Evolutionary conservation across 2,329 filamentous ascomycete genomes (phyloP).

Genomic region (Atkinsonella texensis): DNA sequence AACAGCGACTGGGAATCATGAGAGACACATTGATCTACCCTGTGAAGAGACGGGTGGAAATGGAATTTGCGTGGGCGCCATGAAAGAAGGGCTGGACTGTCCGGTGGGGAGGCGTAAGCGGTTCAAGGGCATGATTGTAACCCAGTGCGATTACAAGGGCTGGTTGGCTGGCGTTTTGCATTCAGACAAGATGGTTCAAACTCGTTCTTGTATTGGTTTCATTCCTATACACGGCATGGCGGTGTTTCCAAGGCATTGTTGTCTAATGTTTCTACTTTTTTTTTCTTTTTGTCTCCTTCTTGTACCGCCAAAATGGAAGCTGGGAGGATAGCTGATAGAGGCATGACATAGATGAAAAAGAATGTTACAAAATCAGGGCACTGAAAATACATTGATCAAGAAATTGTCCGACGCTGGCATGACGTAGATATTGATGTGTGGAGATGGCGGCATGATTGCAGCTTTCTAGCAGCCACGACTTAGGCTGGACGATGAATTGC

Average conservation of each 20-base stretch:
- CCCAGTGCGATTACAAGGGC: conserved; percentile 1
- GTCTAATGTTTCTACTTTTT: neutral
- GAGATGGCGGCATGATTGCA: too few species aligned
- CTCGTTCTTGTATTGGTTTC: neutral
- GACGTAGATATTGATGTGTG: too few species aligned
- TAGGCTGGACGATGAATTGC: too few species aligned
- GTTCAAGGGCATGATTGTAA: conserved; percentile 2
- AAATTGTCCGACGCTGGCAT: too few species aligned
- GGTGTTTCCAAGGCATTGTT: conserved; percentile 5
- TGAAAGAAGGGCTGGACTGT: neutral
- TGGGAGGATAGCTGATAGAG: neutral
- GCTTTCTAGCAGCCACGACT: too few species aligned
- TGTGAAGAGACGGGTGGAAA: neutral
- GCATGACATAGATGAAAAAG: conserved; percentile 11
- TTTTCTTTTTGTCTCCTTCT: neutral
- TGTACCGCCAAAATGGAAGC: conserved; percentile 2
- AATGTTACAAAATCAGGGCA: conserved; percentile 3
- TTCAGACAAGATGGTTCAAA: neutral
- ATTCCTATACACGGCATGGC: conserved; percentile 5
- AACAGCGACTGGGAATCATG: neutral
- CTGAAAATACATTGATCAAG: too few species aligned
- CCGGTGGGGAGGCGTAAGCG: neutral
- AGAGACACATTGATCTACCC: neutral
- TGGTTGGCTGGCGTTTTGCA: conserved; percentile 6
- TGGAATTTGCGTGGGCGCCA: neutral